Percentiles rank a stretch among this genome's conserved stretches.
phyloP scores from a whole-genome alignment of 306 rosid species.

The Pyrus betulifolia region DNA sequence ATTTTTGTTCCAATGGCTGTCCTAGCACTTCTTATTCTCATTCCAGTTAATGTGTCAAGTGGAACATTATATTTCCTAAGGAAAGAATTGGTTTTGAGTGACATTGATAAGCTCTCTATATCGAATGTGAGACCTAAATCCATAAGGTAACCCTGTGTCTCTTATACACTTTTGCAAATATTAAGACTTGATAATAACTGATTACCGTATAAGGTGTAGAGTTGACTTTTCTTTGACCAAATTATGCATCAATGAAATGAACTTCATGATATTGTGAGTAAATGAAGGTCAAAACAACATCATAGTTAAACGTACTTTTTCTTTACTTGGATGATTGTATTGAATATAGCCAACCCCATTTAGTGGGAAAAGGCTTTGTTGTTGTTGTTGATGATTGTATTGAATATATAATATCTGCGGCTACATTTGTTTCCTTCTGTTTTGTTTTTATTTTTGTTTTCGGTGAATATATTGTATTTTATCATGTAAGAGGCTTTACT shows the following conservation, averaged over 20 bases:
- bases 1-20: slow-evolving; percentile 67
- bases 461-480: not conserved
- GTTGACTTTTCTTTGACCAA: not conserved
- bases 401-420: not conserved
- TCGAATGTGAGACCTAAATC: slow-evolving; percentile 80
- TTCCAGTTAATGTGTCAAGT: slow-evolving; percentile 89
- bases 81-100: slow-evolving; percentile 79
- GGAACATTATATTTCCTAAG: slow-evolving; percentile 69
- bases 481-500: not conserved
- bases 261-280: not conserved
- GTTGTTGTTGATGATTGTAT: not conserved
- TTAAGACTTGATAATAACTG: not conserved
- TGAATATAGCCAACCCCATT: not conserved
- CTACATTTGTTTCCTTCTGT: too few species aligned
- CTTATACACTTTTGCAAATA: not conserved
- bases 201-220: not conserved
- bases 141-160: slow-evolving; percentile 39
- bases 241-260: not conserved
- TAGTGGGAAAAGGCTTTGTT: too few species aligned
- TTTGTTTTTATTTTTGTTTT: too few species aligned
- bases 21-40: slow-evolving; percentile 81
- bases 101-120: slow-evolving; percentile 91
- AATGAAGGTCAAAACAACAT: not conserved
- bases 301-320: not conserved
- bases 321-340: not conserved